Evolutionary conservation across 106 monocot species (phyloP), one percentile per base, ranked within the genome.

Genomic region (Acorus gramineus): DNA sequence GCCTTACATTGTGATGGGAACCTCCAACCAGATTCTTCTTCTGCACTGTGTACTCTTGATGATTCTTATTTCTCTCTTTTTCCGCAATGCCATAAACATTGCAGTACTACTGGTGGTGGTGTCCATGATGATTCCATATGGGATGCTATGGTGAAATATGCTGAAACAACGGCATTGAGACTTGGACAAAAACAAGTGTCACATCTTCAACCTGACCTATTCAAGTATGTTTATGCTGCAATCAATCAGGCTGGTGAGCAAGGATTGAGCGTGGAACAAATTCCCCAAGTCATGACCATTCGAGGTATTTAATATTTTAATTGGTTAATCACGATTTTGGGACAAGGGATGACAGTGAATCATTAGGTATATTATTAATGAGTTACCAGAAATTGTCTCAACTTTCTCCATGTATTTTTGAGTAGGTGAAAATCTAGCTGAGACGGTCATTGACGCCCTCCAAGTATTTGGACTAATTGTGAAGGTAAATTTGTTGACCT

Each of bases 231-330:
- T 7, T 70, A 72, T 53, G 76, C 71, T 70, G 51, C 73, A 60
- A 77, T 98, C 62, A 59, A 62, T 60, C 65, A 79, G 57, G 69
- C 85, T 73, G 98, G 98, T 67, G 88, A 86, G 54, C 81, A 85
- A 77, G 98, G 98, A 67, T 71, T 92, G 56, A 73, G 11, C 57
- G 62, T 88, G 77, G 77, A 81, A 57, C 87, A 98, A 79, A 64
- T 96, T 60, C 72, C 83, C 49, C 46, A 61, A 50, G 59, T 57
- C 11, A 50, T 74, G 7, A 14, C 56, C 54, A 57, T 72, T 10
- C 71, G 68, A 67, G 90, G 96, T 96, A 70, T 56, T 10, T 11
- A 59, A 50, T 65, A 13, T 66, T 12, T 61, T 69, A 57, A 28
- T 14, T 6, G 9, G 42, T 14, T 64, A 56, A 49, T 54, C 14